phyloP scores from a whole-genome alignment of 495 filamentous ascomycete species.

The Hypoxylon perforatum region DNA sequence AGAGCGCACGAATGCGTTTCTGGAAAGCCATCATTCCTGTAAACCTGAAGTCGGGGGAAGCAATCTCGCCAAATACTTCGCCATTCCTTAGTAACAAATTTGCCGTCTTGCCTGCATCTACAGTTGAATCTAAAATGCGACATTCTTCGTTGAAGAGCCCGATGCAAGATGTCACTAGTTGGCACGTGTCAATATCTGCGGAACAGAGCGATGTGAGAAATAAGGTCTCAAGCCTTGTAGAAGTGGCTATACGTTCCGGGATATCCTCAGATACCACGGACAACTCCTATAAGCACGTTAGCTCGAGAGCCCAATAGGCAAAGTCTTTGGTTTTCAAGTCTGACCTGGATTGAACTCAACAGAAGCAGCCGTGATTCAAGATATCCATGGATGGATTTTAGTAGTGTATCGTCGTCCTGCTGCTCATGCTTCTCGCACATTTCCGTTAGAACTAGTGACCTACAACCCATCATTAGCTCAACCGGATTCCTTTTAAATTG shows the following conservation, averaged over 20 bases:
- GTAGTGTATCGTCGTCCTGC: constrained; percentile 52
- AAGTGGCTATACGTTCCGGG: constrained; percentile 59
- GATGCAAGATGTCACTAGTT: constrained; percentile 69
- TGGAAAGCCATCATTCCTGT: constrained; percentile 75
- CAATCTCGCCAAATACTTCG: constrained; percentile 69
- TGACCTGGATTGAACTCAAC: constrained; percentile 59
- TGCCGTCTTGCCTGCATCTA: constrained; percentile 58
- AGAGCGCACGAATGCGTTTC: constrained; percentile 65
- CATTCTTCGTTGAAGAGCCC: constrained; percentile 72
- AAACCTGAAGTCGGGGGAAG: constrained; percentile 69
- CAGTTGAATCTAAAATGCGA: constrained; percentile 61
- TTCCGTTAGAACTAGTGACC: constrained; percentile 61
- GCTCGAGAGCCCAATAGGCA: constrained; percentile 9
- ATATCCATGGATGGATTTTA: constrained; percentile 63
- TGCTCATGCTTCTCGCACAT: constrained; percentile 61
- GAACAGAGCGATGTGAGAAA: constrained; percentile 72
- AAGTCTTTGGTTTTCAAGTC: background rate
- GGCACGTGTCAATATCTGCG: constrained; percentile 70
- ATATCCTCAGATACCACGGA: constrained; percentile 60
- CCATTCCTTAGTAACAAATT: constrained; percentile 67
- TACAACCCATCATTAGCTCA: constrained; percentile 41
- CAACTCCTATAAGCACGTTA: constrained; percentile 53
- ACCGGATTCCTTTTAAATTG: constrained; percentile 1
- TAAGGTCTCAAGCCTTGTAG: constrained; percentile 65
- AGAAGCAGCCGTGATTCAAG: constrained; percentile 61